Evolutionary conservation across 148 eudicot genomes (phyloP).

Genomic region (Vaccinium corymbosum): DNA sequence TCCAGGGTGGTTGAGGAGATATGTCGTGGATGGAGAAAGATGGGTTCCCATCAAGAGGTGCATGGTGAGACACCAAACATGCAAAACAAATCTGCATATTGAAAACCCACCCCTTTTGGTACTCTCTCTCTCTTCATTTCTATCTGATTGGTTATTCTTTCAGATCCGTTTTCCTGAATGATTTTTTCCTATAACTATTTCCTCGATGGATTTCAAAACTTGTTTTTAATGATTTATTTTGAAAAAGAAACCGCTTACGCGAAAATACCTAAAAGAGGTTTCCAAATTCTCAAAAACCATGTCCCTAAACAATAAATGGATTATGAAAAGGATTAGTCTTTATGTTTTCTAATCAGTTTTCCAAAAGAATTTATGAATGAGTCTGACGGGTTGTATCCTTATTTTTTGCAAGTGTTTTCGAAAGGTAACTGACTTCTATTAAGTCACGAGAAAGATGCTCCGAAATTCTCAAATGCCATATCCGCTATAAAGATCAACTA

Average conservation of each 20-base stretch:
- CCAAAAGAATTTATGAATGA: not conserved
- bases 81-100: not conserved
- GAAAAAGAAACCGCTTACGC: not conserved
- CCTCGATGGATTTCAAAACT: not conserved
- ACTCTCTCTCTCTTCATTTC: not conserved
- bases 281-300: not conserved
- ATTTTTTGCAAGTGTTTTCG: not conserved
- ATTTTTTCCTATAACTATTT: not conserved
- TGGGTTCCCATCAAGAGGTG: conserved; percentile 5
- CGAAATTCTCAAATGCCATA: too few species aligned
- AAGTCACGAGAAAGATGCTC: too few species aligned
- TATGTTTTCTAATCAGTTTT: not conserved
- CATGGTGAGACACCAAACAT: not conserved
- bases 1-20: not conserved
- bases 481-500: too few species aligned
- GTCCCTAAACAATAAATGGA: not conserved
- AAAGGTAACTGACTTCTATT: not conserved
- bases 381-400: not conserved
- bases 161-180: not conserved
- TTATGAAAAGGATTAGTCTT: not conserved
- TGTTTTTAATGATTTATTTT: not conserved
- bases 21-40: not conserved
- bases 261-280: not conserved
- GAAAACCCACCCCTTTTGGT: not conserved
- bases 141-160: not conserved